Evolutionary conservation across 495 filamentous ascomycete genomes (phyloP), one percentile per base, ranked within the genome.

Genomic region (Aspergillus conjunctus): DNA sequence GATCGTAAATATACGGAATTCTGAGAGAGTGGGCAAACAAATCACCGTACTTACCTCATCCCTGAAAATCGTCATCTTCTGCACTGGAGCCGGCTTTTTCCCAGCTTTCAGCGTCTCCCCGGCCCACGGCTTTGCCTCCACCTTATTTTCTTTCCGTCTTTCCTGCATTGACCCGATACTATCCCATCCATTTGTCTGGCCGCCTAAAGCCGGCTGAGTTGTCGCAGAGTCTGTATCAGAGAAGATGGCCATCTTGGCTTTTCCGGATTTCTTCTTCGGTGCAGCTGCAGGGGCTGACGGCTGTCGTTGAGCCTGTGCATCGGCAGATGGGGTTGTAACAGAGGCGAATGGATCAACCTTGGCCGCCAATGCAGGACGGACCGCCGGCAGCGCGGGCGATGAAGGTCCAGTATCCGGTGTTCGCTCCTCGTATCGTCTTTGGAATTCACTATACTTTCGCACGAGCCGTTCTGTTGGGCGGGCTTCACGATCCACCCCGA

Each of bases 41-140:
- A 66, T 30, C 58, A 64, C 63, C 62, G 61, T 54, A 85, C 93
- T 86, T 87, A 98, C 94, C 90, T 89, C 83, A 81, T 98, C 94
- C 79, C 92, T 92, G 82, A 97, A 98, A 18, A 98, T 84, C 67
- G 87, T 78, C 85, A 98, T 85, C 79, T 97, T 98, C 51, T 90
- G 81, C 33, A 80, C 81, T 48, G 84, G 88, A 58, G 76, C 84
- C 67, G 87, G 83, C 71, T 90, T 92, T 68, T 90, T 94, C 17
- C 89, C 90, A 17, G 86, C 88, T 74, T 94, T 92, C 75, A 98
- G 73, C 34, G 88, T 96, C 77, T 97, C 92, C 32, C 94, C 94
- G 18, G 81, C 88, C 93, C 92, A 97, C 17, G 93, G 92, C 73
- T 87, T 91, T 17, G 92, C 83, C 73, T 93, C 92, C 66, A 93